Evolutionary conservation across 768 basidiomycete species (phyloP).

Genomic region (Cystobasidium onofrii): DNA sequence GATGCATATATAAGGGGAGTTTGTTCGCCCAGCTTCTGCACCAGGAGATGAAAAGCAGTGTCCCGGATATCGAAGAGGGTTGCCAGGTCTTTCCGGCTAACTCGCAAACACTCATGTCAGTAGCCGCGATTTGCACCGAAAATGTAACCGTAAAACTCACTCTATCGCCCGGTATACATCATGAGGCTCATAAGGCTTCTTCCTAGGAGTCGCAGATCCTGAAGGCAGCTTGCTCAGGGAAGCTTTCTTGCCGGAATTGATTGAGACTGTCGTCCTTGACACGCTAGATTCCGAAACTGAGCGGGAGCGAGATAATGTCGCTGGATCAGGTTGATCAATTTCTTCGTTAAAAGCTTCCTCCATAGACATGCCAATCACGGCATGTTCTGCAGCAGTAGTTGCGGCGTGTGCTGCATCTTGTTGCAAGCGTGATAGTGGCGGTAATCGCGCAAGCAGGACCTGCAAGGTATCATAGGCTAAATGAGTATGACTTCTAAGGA

Average conservation of each 20-base stretch:
- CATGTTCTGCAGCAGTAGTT: background rate
- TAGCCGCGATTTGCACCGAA: background rate
- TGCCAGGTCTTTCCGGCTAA: constrained; percentile 24
- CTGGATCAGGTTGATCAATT: background rate
- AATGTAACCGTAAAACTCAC: background rate
- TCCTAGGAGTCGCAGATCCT: background rate
- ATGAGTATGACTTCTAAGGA: too few relatives aligned
- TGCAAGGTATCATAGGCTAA: too few relatives aligned
- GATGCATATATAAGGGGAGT: constrained; percentile 47
- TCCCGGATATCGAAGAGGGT: constrained; percentile 39
- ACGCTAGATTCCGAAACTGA: background rate
- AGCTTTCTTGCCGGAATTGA: background rate
- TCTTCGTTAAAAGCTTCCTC: constrained; percentile 1
- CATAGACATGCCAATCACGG: background rate
- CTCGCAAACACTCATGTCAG: background rate
- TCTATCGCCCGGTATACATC: constrained; percentile 29
- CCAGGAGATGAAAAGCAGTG: constrained; percentile 43
- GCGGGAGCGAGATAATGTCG: background rate
- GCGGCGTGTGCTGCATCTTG: background rate
- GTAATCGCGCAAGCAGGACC: constrained; percentile 20
- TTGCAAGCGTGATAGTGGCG: constrained; percentile 12
- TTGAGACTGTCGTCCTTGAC: background rate
- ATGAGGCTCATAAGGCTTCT: constrained; percentile 19
- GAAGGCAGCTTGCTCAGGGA: background rate
- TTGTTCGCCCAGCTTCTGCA: constrained; percentile 45